Evolutionary conservation across 2,329 filamentous ascomycete genomes (phyloP), one percentile per base, ranked within the genome.

Genomic region (Colletotrichum sp.): DNA sequence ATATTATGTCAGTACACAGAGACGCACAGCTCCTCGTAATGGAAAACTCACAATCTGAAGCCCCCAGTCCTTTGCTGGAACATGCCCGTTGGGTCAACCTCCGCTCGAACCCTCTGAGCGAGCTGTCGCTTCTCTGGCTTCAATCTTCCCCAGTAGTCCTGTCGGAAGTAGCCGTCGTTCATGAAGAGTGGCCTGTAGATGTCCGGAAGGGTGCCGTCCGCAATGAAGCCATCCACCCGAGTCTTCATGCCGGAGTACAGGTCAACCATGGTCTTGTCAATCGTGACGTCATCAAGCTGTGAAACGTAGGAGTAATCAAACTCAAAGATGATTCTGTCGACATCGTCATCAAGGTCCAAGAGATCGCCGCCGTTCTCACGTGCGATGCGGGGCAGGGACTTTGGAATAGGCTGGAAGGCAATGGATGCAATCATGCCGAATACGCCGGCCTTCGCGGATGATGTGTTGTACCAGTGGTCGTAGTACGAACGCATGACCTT

Each of bases 121-220:
- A 88, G 78, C 65, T 81, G 78, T 71, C 81, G 68, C 74, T 79
- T 84, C 78, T 82, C 83, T 1, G 83, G 81, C 77, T 80, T 82
- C 78, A 88, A 70, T 55, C 86, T 79, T 3, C 82, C 85, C 62
- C 83, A 88, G 78, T 86, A 87, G 69, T 88, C 86, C 79, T 88
- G 84, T 24, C 82, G 76, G 69, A 83, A 84, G 77, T 84, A 87
- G 12, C 81, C 84, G 67, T 88, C 85, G 77, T 88, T 88, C 82
- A 85, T 84, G 78, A 87, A 88, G 12, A 88, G 77, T 15, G 86
- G 86, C 67, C 85, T 79, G 73, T 85, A 86, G 3, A 79, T 83
- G 30, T 84, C 80, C 7, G 82, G 80, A 60, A 87, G 75, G 32
- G 80, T 77, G 34, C 84, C 84, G 28, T 83, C 81, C 18, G 77